Conservation (phyloP, 1,139 yeast species). For the Nadsonia commutata region DNA sequence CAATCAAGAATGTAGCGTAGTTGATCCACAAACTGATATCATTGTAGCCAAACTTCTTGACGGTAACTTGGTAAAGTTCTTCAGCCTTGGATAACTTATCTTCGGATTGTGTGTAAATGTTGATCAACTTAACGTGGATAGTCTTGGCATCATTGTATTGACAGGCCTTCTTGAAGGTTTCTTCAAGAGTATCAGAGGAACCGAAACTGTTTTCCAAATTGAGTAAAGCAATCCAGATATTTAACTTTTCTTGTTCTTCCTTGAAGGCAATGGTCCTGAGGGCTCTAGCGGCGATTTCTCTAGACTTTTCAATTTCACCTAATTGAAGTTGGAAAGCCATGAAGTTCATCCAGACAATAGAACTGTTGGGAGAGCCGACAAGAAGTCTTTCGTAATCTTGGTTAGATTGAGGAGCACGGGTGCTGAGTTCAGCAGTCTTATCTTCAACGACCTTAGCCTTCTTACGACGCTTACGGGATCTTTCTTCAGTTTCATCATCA, state of each 20-base stretch:
- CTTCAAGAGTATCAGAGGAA: slow-evolving; percentile 64
- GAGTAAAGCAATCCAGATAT: slow-evolving; percentile 89
- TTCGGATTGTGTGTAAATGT: slow-evolving; percentile 62
- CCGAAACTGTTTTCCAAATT: slow-evolving; percentile 94
- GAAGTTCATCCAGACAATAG: slow-evolving; percentile 92
- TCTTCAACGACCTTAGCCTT: slow-evolving; percentile 45
- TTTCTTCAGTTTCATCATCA: slow-evolving; percentile 18
- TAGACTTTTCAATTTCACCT: slow-evolving; percentile 86
- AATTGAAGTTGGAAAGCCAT: slow-evolving; percentile 95
- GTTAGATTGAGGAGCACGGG: slow-evolving; percentile 82
- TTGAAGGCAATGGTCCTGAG: slow-evolving; percentile 78
- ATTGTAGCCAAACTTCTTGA: slow-evolving; percentile 67
- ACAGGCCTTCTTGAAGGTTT: slow-evolving; percentile 65
- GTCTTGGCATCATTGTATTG: slow-evolving; percentile 81
- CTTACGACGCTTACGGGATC: slow-evolving; percentile 29
- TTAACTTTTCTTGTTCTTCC: slow-evolving; percentile 85
- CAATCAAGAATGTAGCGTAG: slow-evolving; percentile 62
- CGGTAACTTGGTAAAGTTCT: slow-evolving; percentile 45
- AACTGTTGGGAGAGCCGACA: slow-evolving; percentile 85
- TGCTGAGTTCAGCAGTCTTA: slow-evolving; percentile 67
- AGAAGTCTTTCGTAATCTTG: slow-evolving; percentile 83
- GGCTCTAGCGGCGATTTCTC: slow-evolving; percentile 88
- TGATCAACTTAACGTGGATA: slow-evolving; percentile 67
- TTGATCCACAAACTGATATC: slow-evolving; percentile 53
- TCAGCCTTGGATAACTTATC: slow-evolving; percentile 52